Evolutionary conservation across 768 basidiomycete genomes (phyloP).

Genomic region (Hericium rajendrae): DNA sequence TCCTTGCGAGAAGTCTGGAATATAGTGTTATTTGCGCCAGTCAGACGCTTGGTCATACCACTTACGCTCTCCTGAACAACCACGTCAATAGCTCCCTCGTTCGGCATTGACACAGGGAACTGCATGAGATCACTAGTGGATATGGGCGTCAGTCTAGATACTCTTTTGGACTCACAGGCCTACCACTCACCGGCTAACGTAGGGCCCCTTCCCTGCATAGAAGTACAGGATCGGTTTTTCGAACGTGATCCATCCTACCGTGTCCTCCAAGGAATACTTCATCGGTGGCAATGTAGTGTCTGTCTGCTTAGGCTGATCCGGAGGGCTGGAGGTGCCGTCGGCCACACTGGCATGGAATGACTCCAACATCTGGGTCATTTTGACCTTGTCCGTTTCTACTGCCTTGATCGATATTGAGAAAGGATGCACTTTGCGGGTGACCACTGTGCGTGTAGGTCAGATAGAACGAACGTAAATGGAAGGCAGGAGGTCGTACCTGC

Average conservation of each 20-base stretch:
- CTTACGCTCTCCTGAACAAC: slow-evolving; percentile 54
- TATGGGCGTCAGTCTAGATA: background rate
- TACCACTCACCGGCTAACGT: slow-evolving; percentile 45
- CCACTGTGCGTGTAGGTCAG: slow-evolving; percentile 29
- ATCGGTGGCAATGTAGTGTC: slow-evolving; percentile 32
- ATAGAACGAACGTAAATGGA: background rate
- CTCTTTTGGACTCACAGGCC: background rate
- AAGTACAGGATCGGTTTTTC: slow-evolving; percentile 61
- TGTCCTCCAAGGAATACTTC: slow-evolving; percentile 31
- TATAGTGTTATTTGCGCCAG: background rate
- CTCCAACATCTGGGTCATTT: slow-evolving; percentile 49
- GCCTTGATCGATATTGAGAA: slow-evolving; percentile 63
- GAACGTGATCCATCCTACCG: slow-evolving; percentile 62
- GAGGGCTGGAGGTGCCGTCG: slow-evolving; percentile 14
- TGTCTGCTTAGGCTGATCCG: background rate
- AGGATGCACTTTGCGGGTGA: slow-evolving; percentile 54
- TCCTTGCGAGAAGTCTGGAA: slow-evolving; percentile 39
- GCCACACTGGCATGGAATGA: slow-evolving; percentile 21
- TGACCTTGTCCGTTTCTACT: slow-evolving; percentile 58
- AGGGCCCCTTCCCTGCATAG: slow-evolving; percentile 74
- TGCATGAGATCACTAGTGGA: slow-evolving; percentile 59
- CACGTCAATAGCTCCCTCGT: slow-evolving; percentile 73
- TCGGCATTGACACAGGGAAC: slow-evolving; percentile 72
- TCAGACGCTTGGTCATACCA: slow-evolving; percentile 5
- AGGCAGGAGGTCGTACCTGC: slow-evolving; percentile 42